Conservation (phyloP, 1,284 basidiomycete genomes). For the Phellopilus nigrolimitatus region DNA sequence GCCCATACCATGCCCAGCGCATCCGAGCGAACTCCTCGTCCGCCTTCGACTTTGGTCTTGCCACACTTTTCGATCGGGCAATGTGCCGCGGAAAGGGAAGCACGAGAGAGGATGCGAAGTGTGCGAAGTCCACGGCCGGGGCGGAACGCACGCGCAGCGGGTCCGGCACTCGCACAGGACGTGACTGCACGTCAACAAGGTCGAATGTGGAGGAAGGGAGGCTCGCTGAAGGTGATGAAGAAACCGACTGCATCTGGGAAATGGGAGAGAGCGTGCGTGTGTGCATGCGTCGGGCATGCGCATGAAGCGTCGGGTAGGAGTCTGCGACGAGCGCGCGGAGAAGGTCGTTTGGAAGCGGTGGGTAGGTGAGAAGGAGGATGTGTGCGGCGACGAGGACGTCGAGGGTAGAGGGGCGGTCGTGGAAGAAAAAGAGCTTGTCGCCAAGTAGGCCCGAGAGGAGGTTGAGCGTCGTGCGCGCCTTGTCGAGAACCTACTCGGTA, state of each 20-base stretch:
- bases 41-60: constrained; percentile 24
- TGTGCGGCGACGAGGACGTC: constrained; percentile 69
- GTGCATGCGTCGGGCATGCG: constrained; percentile 52
- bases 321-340: constrained; percentile 48
- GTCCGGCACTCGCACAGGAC: not conserved
- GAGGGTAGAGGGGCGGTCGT: constrained; percentile 47
- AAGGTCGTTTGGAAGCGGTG: constrained; percentile 57
- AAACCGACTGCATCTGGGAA: constrained; percentile 20
- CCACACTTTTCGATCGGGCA: constrained; percentile 2
- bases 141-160: constrained; percentile 14
- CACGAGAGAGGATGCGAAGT: constrained; percentile 1
- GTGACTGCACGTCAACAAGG: constrained; percentile 15
- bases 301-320: constrained; percentile 50
- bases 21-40: constrained; percentile 33
- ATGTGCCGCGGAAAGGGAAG: not conserved
- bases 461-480: constrained; percentile 50
- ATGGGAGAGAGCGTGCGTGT: constrained; percentile 28
- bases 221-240: constrained; percentile 25
- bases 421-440: constrained; percentile 48
- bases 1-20: constrained; percentile 34
- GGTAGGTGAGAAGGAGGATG: constrained; percentile 51
- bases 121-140: not conserved
- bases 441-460: constrained; percentile 53
- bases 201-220: constrained; percentile 20
- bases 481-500: constrained; percentile 62